These are phyloP conservation scores for Ilex paraguariensis DNA, from an alignment of 305 asterid species.

Conservation along the genomic window DNA sequence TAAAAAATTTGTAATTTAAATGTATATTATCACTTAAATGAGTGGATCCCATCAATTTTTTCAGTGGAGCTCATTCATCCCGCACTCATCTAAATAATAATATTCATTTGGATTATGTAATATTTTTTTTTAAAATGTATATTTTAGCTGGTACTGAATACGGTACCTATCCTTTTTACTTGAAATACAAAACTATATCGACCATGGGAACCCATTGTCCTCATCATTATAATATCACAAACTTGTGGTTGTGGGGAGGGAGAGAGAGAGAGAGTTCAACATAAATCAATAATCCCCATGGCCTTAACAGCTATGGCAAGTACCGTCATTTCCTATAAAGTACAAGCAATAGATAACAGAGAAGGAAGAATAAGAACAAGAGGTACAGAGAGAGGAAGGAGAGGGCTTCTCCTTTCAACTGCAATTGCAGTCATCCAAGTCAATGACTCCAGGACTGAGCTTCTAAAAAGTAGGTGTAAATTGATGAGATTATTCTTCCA, in stretches of 20 bases:
- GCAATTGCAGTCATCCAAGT: slow-evolving; percentile 22
- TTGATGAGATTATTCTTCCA: not conserved
- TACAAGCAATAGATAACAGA: slow-evolving; percentile 20
- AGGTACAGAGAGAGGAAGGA: slow-evolving; percentile 33
- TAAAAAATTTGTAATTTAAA: no score
- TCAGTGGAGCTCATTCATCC: no score
- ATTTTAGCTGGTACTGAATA: no score
- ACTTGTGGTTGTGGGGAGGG: slow-evolving; percentile 15
- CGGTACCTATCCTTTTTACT: no score
- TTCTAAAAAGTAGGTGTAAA: slow-evolving; percentile 29
- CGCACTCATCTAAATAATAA: no score
- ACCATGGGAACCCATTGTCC: slow-evolving; percentile 18
- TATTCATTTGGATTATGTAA: no score
- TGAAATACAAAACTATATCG: slow-evolving; percentile 1
- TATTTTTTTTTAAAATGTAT: no score
- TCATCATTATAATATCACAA: slow-evolving; percentile 12
- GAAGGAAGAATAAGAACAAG: slow-evolving; percentile 16
- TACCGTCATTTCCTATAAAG: slow-evolving; percentile 18
- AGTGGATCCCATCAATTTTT: no score
- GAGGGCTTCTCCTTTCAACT: slow-evolving; percentile 50
- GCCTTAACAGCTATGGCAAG: slow-evolving; percentile 28
- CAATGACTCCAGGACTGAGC: slow-evolving; percentile 56
- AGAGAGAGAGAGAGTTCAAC: not conserved
- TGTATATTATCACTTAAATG: no score
- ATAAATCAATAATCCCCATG: slow-evolving; percentile 20